Evolutionary conservation across 2,329 filamentous ascomycete genomes (phyloP).

Genomic region (Calonectria pseudoreteaudii): DNA sequence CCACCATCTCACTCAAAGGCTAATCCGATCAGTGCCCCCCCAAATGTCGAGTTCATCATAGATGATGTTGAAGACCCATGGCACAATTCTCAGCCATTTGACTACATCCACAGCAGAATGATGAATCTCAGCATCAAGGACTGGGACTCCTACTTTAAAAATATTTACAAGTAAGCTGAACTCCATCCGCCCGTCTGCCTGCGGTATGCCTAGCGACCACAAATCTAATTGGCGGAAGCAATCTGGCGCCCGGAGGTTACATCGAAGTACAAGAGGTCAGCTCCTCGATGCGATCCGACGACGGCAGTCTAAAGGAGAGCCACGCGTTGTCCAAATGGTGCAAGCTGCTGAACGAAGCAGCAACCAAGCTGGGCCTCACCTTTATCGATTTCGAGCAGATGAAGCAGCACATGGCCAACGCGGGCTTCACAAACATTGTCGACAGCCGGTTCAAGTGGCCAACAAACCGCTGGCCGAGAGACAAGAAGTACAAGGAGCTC

Average conservation of each 20-base stretch:
- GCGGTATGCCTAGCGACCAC: too few relatives aligned
- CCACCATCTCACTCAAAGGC: not conserved
- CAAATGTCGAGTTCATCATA: constrained; percentile 20
- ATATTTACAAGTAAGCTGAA: constrained; percentile 18
- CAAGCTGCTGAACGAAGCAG: constrained; percentile 1
- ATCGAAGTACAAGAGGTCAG: constrained; percentile 24
- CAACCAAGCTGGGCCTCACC: constrained; percentile 6
- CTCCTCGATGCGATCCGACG: not conserved
- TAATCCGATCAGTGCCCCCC: constrained; percentile 17
- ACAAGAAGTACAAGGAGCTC: constrained; percentile 19
- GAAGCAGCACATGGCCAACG: constrained; percentile 14
- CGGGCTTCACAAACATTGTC: constrained; percentile 22
- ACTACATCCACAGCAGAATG: constrained; percentile 30
- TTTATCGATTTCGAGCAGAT: constrained; percentile 5
- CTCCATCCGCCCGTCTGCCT: not conserved
- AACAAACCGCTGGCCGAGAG: not conserved
- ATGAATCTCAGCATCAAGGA: constrained; percentile 22
- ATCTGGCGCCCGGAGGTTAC: constrained; percentile 21
- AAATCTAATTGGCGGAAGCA: not conserved
- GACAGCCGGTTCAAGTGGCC: constrained; percentile 26
- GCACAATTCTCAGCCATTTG: constrained; percentile 21
- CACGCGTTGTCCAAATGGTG: constrained; percentile 12
- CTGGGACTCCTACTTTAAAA: constrained; percentile 17
- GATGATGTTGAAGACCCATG: constrained; percentile 29
- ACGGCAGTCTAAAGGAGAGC: not conserved